Evolutionary conservation across 2,329 filamentous ascomycete species (phyloP).

Genomic region (Pseudocercospora pini-densiflorae): DNA sequence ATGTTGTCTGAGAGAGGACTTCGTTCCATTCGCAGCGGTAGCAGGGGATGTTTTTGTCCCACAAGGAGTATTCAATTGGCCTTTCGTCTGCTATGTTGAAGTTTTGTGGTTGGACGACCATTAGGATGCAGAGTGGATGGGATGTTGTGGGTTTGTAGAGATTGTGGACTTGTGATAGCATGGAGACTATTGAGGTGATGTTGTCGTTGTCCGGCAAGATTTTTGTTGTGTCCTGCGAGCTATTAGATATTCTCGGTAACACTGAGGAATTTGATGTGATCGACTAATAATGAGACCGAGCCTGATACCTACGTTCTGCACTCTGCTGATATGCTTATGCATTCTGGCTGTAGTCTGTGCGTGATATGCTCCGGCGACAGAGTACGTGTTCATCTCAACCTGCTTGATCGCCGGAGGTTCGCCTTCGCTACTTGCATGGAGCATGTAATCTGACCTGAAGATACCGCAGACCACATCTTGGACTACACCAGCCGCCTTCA

Average conservation of each 20-base stretch:
- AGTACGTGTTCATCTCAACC: constrained; percentile 53
- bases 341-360: constrained; percentile 47
- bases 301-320: background rate
- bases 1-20: constrained; percentile 37
- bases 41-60: constrained; percentile 41
- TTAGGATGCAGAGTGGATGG: constrained; percentile 43
- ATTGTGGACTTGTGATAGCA: constrained; percentile 42
- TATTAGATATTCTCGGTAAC: background rate
- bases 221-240: background rate
- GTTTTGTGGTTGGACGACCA: constrained; percentile 51
- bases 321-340: constrained; percentile 44
- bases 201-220: constrained; percentile 35
- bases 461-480: constrained; percentile 45
- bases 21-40: constrained; percentile 46
- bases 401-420: constrained; percentile 43
- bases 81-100: constrained; percentile 53
- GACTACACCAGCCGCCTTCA: constrained; percentile 36
- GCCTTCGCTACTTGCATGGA: constrained; percentile 34
- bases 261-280: background rate
- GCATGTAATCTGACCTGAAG: constrained; percentile 54
- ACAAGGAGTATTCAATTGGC: constrained; percentile 51
- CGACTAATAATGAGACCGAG: background rate
- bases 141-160: constrained; percentile 36
- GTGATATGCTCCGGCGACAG: constrained; percentile 48
- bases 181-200: constrained; percentile 38